Evolutionary conservation across 148 eudicot genomes (phyloP), one percentile per base, ranked within the genome.

Genomic region (Vaccinium corymbosum): DNA sequence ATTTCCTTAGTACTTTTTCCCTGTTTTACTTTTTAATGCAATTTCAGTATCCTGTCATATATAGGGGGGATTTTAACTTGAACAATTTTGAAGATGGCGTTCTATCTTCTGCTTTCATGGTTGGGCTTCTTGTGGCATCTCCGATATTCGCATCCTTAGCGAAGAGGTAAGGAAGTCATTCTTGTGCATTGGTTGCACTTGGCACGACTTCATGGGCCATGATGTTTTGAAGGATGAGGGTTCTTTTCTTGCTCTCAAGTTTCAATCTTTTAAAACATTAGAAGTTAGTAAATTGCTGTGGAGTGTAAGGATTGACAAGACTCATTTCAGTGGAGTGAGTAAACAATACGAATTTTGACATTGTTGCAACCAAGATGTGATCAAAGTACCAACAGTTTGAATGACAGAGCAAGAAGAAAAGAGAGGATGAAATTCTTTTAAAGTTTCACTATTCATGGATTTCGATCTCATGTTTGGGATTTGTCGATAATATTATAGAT

Each of bases 41-140:
- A 10, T 70, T 52, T 61, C 8, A 66, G 70, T 27, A 27, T 71
- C 52, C 55, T 64, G 9, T 80, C 32, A 57, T 76, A 61, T 91
- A 51, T 87, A 96, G 99, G 90, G 98, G 98, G 16, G 89, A 88
- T 55, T 95, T 94, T 84, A 86, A 90, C 85, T 86, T 95, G 86
- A 91, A 16, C 87, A 92, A 92, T 88, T 94, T 92, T 86, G 86
- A 95, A 90, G 98, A 95, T 90, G 98, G 98, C 73, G 89, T 94
- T 73, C 81, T 95, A 88, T 94, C 99, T 66, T 97, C 99, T 82
- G 99, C 99, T 75, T 97, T 97, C 93, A 94, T 97, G 99, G 98
- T 97, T 61, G 99, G 98, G 81, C 98, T 97, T 88, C 91, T 94
- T 27, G 88, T 93, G 84, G 97, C 98, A 79, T 97, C 97, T 85